These are phyloP conservation scores for Cupressus sempervirens DNA, from an alignment of 75 land plant species.

Conservation along the genomic window DNA sequence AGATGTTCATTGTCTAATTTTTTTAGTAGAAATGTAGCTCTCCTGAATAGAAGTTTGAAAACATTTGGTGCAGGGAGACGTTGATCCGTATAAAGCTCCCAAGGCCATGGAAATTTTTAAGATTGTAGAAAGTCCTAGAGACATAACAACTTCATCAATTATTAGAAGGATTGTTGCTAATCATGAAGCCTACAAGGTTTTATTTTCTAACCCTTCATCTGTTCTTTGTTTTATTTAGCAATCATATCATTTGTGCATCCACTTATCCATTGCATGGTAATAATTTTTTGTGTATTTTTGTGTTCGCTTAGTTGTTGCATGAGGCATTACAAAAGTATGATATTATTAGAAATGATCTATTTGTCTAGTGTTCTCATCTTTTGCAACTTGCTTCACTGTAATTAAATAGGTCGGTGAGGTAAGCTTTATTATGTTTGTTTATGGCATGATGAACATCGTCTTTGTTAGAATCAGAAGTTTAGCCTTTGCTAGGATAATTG, in stretches of 20 bases:
- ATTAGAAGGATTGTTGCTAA: slow-evolving; percentile 42
- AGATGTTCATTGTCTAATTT: not conserved
- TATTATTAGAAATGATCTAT: not conserved
- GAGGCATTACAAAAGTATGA: not conserved
- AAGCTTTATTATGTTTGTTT: not conserved
- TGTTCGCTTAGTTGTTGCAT: not conserved
- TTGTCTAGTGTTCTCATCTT: not conserved
- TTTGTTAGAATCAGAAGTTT: not conserved
- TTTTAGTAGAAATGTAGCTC: not conserved
- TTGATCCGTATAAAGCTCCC: slow-evolving; percentile 39
- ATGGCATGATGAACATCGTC: not conserved
- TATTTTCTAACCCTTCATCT: not conserved
- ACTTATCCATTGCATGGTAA: not conserved
- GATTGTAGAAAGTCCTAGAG: slow-evolving; percentile 29
- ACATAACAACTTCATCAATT: slow-evolving; percentile 44
- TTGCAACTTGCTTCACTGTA: not conserved
- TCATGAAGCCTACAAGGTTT: slow-evolving; percentile 50
- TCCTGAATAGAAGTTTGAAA: not conserved
- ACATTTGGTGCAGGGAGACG: slow-evolving; percentile 31
- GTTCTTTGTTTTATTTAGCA: not conserved
- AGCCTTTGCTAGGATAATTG: not conserved
- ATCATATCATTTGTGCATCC: not conserved
- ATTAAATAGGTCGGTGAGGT: not conserved
- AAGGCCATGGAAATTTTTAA: slow-evolving; percentile 38
- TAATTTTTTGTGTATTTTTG: not conserved